Percentiles rank a stretch among this genome's conserved stretches.
Evolutionary conservation across 108 stramenopile genomes (phyloP).

Genomic region (Aurantiochytrium sp.): DNA sequence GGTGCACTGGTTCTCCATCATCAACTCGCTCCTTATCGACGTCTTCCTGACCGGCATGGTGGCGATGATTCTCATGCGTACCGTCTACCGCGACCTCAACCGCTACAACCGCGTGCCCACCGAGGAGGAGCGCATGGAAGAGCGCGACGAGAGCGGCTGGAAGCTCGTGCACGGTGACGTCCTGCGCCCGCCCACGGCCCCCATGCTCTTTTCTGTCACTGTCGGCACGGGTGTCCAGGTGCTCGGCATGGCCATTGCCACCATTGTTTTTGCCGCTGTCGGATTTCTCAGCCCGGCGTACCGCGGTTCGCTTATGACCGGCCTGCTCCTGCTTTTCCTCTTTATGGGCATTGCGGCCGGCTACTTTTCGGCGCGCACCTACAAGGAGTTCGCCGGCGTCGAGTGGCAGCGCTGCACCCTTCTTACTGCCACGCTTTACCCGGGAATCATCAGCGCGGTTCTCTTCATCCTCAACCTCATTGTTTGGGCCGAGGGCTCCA

Average conservation of each 20-base stretch:
- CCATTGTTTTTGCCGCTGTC: constrained; percentile 72
- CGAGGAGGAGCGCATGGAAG: constrained; percentile 81
- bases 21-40: constrained; percentile 86
- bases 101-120: constrained; percentile 81
- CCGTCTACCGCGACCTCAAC: constrained; percentile 84
- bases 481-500: constrained; percentile 73
- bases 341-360: constrained; percentile 70
- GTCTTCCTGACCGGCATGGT: constrained; percentile 87
- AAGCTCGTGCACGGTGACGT: constrained; percentile 99
- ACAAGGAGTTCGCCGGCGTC: constrained; percentile 87
- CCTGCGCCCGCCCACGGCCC: constrained; percentile 89
- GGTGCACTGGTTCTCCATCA: constrained; percentile 95
- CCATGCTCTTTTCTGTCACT: constrained; percentile 92
- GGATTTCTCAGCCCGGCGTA: constrained; percentile 87
- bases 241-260: constrained; percentile 50
- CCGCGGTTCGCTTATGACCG: constrained; percentile 83
- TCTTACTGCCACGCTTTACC: constrained; percentile 74
- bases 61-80: constrained; percentile 84
- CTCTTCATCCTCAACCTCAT: constrained; percentile 80
- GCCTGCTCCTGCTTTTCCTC: constrained; percentile 77
- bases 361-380: constrained; percentile 72
- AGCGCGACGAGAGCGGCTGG: constrained; percentile 84
- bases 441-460: constrained; percentile 67
- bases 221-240: constrained; percentile 86
- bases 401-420: constrained; percentile 90